Conservation (phyloP, 306 rosid genomes). For the Cercis canadensis region DNA sequence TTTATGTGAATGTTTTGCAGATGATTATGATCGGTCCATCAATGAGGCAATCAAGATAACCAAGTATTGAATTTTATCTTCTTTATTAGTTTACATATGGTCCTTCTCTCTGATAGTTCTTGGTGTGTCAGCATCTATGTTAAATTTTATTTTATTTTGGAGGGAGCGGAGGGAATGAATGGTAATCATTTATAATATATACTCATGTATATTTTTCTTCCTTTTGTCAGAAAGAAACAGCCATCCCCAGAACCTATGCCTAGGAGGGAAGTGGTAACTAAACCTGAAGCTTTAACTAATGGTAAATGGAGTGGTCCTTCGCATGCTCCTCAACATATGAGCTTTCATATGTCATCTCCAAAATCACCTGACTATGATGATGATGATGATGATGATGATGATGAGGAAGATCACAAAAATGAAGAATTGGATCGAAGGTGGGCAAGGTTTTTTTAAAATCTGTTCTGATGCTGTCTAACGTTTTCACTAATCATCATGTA, state of each 20-base stretch:
- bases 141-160: background rate
- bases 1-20: constrained; percentile 61
- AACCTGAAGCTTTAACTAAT: constrained; percentile 70
- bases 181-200: constrained; percentile 7
- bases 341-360: constrained; percentile 74
- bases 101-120: constrained; percentile 22
- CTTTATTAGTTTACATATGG: constrained; percentile 10
- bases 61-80: constrained; percentile 61
- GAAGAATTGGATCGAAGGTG: constrained; percentile 84
- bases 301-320: constrained; percentile 80
- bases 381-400: constrained; percentile 16
- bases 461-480: constrained; percentile 14
- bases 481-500: constrained; percentile 34
- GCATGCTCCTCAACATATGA: constrained; percentile 51
- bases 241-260: constrained; percentile 79
- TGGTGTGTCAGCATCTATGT: constrained; percentile 6
- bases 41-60: constrained; percentile 98
- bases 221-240: constrained; percentile 62
- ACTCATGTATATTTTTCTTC: constrained; percentile 30
- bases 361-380: constrained; percentile 71
- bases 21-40: constrained; percentile 94
- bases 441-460: constrained; percentile 1
- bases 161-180: constrained; percentile 7
- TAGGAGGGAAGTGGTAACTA: constrained; percentile 63
- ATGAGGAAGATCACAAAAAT: constrained; percentile 59